phyloP scores from a whole-genome alignment of 1,284 basidiomycete genomes.

The Farysia itapuensis region DNA sequence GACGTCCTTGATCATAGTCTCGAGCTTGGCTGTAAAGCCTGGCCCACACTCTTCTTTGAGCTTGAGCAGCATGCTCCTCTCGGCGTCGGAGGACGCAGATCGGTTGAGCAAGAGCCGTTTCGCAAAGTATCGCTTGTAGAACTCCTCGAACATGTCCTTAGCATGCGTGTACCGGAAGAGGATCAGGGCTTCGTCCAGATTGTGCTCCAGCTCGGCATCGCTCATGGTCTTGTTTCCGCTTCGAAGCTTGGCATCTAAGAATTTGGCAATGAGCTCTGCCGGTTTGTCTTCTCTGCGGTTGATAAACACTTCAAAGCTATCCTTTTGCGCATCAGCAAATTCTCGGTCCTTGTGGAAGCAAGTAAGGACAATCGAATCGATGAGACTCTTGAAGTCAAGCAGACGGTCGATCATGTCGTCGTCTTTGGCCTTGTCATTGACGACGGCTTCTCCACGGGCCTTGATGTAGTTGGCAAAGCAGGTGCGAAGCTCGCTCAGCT shows the following conservation, averaged over 20 bases:
- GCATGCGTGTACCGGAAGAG: slow-evolving; percentile 77
- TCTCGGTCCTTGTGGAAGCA: slow-evolving; percentile 43
- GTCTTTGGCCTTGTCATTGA: slow-evolving; percentile 43
- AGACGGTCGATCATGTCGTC: slow-evolving; percentile 53
- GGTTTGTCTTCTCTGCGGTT: slow-evolving; percentile 80
- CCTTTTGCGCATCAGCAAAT: slow-evolving; percentile 63
- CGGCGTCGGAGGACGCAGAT: slow-evolving; percentile 87
- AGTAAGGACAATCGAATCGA: slow-evolving; percentile 35
- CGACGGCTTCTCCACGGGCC: slow-evolving; percentile 33
- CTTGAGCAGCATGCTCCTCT: slow-evolving; percentile 82
- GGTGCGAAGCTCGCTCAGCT: slow-evolving; percentile 27
- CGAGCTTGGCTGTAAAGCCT: slow-evolving; percentile 78
- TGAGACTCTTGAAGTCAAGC: slow-evolving; percentile 39
- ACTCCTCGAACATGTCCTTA: slow-evolving; percentile 69
- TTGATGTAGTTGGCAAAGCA: slow-evolving; percentile 42
- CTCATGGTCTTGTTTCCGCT: slow-evolving; percentile 75
- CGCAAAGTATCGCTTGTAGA: slow-evolving; percentile 86
- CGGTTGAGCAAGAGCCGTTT: slow-evolving; percentile 83
- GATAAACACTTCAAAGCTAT: slow-evolving; percentile 80
- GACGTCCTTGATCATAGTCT: slow-evolving; percentile 87
- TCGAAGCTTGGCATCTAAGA: slow-evolving; percentile 81
- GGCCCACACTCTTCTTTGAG: slow-evolving; percentile 89
- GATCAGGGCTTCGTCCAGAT: slow-evolving; percentile 75
- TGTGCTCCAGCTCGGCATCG: slow-evolving; percentile 71
- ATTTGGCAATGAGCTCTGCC: slow-evolving; percentile 91